Evolutionary conservation across 148 eudicot genomes (phyloP).

Genomic region (Chenopodium formosanum): DNA sequence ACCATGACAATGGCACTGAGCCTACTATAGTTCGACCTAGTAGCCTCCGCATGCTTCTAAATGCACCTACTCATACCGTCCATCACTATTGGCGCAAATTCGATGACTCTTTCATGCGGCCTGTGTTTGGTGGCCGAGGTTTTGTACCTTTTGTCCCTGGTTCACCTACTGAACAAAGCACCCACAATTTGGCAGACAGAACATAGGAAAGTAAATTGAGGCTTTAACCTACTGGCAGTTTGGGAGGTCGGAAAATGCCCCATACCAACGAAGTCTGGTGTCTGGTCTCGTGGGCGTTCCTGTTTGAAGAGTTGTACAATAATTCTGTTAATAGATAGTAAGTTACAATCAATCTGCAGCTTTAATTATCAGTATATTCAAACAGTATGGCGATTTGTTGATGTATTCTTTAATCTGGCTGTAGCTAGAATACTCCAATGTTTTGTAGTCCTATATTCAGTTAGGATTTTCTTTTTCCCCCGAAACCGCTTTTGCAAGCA

Average conservation of each 20-base stretch:
- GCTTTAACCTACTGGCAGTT: not conserved
- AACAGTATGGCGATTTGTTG: slow-evolving; percentile 6
- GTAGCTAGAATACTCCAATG: slow-evolving; percentile 6
- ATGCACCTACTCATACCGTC: slow-evolving; percentile 61
- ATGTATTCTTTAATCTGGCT: slow-evolving; percentile 25
- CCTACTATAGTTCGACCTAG: slow-evolving; percentile 36
- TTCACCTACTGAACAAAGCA: slow-evolving; percentile 46
- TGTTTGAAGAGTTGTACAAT: slow-evolving; percentile 16
- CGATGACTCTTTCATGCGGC: slow-evolving; percentile 69
- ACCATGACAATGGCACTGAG: slow-evolving; percentile 9
- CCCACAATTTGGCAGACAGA: slow-evolving; percentile 21
- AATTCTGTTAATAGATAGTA: slow-evolving; percentile 15
- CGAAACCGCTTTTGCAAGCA: not conserved
- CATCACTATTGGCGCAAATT: slow-evolving; percentile 71
- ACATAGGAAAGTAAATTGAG: slow-evolving; percentile 13
- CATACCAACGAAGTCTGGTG: not conserved
- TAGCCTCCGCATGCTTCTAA: slow-evolving; percentile 54
- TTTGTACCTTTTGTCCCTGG: slow-evolving; percentile 62
- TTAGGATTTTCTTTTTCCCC: not conserved
- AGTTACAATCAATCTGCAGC: not conserved
- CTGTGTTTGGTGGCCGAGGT: slow-evolving; percentile 76
- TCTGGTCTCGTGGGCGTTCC: not conserved
- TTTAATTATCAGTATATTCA: not conserved
- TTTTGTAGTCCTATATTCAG: not conserved
- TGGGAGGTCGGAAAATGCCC: not conserved